phyloP scores from a whole-genome alignment of 2,329 filamentous ascomycete species.

The Aureobasidium sp. region DNA sequence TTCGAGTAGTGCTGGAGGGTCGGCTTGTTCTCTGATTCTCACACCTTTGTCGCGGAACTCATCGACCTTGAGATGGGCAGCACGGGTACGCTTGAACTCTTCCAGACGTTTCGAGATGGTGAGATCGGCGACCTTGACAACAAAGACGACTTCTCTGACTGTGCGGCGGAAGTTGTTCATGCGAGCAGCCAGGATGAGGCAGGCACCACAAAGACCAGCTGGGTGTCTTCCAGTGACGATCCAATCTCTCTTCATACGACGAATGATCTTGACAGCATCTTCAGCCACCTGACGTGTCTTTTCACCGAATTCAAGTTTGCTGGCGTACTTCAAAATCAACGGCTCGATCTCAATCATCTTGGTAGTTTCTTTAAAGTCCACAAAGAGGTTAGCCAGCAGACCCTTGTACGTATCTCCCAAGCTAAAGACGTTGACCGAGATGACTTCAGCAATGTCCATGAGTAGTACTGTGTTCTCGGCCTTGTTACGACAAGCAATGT shows the following conservation, averaged over 20 bases:
- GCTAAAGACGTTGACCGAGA: constrained; percentile 90
- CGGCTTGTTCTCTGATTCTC: constrained; percentile 72
- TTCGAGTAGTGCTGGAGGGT: constrained; percentile 86
- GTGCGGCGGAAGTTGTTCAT: constrained; percentile 99
- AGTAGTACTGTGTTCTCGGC: constrained; percentile 88
- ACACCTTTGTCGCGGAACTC: constrained; percentile 81
- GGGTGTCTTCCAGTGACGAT: constrained; percentile 96
- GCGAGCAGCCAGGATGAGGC: constrained; percentile 91
- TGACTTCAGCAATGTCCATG: constrained; percentile 92
- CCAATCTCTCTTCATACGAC: constrained; percentile 97
- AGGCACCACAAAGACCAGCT: constrained; percentile 94
- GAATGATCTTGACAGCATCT: constrained; percentile 87
- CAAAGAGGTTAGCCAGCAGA: constrained; percentile 71
- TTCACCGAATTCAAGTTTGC: constrained; percentile 89
- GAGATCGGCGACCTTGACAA: constrained; percentile 95
- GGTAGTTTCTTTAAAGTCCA: constrained; percentile 61
- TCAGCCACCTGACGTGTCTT: constrained; percentile 86
- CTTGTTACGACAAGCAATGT: constrained; percentile 85
- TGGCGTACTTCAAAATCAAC: constrained; percentile 90
- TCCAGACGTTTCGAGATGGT: constrained; percentile 93
- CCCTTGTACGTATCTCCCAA: constrained; percentile 92
- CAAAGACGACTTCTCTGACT: constrained; percentile 95
- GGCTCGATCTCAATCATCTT: constrained; percentile 62
- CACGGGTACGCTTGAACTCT: constrained; percentile 91
- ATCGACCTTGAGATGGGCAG: constrained; percentile 85